phyloP scores from a whole-genome alignment of 192 early-diverging fungal genomes.

The Chytriomyces hyalinus region DNA sequence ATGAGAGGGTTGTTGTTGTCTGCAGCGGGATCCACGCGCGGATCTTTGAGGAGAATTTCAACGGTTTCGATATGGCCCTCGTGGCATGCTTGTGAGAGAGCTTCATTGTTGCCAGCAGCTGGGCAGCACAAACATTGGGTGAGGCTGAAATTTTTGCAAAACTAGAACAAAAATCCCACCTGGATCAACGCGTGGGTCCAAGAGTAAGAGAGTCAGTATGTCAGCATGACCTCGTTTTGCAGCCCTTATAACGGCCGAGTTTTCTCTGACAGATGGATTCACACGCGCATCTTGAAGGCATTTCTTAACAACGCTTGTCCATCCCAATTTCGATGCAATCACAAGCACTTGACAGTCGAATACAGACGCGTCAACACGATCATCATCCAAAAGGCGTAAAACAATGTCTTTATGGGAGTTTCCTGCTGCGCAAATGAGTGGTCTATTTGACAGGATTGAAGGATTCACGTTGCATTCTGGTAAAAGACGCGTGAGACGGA shows the following conservation, averaged over 20 bases:
- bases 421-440: too few species aligned
- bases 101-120: neutral
- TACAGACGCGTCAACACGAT: neutral
- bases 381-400: neutral
- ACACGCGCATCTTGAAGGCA: neutral
- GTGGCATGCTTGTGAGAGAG: neutral
- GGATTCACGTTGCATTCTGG: too few species aligned
- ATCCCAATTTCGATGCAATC: neutral
- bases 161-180: neutral
- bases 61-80: neutral
- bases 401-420: neutral
- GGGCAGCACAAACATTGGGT: neutral
- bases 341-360: neutral
- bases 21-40: conserved; percentile 8
- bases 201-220: neutral
- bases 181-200: neutral
- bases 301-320: neutral
- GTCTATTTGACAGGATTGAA: too few species aligned
- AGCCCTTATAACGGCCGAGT: neutral
- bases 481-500: too few species aligned
- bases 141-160: neutral
- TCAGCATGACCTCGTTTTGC: neutral
- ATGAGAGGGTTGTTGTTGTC: neutral
- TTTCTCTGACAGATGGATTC: neutral
- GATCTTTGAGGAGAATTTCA: neutral